These are phyloP conservation scores for Kodamaea suecica DNA, from an alignment of 1,139 yeast genomes.

Conservation along the genomic window DNA sequence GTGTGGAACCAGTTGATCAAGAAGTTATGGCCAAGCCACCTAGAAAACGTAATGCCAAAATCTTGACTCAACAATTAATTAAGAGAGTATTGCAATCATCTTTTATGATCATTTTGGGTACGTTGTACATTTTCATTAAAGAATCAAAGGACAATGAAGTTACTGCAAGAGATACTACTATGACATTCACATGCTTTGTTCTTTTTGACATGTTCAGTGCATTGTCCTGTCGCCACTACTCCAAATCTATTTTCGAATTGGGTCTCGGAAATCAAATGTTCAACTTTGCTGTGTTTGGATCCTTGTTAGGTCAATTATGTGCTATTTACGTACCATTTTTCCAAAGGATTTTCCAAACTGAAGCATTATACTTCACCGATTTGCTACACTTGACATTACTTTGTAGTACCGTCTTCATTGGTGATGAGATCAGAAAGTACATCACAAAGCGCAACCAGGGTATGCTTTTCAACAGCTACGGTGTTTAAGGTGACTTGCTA, in stretches of 20 bases:
- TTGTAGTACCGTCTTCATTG: slow-evolving; percentile 79
- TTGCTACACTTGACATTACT: slow-evolving; percentile 56
- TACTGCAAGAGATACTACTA: slow-evolving; percentile 95
- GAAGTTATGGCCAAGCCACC: slow-evolving; percentile 96
- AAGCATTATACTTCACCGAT: slow-evolving; percentile 71
- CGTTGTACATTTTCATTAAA: slow-evolving; percentile 75
- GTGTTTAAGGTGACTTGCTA: slow-evolving; percentile 11
- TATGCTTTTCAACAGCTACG: slow-evolving; percentile 10
- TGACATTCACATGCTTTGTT: slow-evolving; percentile 97
- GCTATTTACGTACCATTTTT: slow-evolving; percentile 92
- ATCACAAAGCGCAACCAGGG: slow-evolving; percentile 11
- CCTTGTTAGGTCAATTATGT: slow-evolving; percentile 85
- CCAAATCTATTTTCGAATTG: slow-evolving; percentile 75
- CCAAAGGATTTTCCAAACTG: slow-evolving; percentile 90
- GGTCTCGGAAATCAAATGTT: slow-evolving; percentile 87
- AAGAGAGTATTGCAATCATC: slow-evolving; percentile 77
- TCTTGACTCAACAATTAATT: slow-evolving; percentile 65
- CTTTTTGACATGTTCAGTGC: slow-evolving; percentile 96
- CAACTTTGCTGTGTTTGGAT: slow-evolving; percentile 87
- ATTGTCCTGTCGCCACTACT: slow-evolving; percentile 80
- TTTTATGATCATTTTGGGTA: slow-evolving; percentile 66
- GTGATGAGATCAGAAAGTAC: slow-evolving; percentile 76
- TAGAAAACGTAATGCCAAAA: slow-evolving; percentile 77
- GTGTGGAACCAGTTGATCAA: slow-evolving; percentile 95
- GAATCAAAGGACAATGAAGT: slow-evolving; percentile 82